These are phyloP conservation scores for Astrephomene gubernaculifera DNA, from an alignment of 139 green algal species.

Conservation along the genomic window DNA sequence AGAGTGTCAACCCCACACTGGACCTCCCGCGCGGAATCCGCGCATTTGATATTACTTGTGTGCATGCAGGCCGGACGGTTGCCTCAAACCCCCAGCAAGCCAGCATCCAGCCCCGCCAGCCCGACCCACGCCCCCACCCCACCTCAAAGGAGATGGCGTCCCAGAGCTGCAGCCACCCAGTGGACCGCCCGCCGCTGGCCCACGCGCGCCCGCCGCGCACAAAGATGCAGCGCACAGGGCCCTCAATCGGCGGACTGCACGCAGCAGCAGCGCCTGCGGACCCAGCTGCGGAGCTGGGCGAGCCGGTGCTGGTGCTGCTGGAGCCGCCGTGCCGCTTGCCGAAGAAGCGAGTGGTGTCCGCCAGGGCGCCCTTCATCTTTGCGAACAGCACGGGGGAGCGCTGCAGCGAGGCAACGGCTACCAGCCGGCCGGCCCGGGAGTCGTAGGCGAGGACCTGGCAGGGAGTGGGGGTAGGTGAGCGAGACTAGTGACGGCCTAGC, in stretches of 20 bases:
- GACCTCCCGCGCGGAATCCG: too few species aligned
- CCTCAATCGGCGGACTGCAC: too few species aligned
- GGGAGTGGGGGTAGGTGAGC: too few species aligned
- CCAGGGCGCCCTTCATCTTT: background rate
- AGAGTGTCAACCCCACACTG: too few species aligned
- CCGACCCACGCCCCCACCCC: background rate
- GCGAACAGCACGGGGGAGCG: conserved; percentile 14
- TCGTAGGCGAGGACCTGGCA: conserved; percentile 6
- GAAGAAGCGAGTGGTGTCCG: background rate
- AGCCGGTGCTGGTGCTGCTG: background rate
- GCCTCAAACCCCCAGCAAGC: too few species aligned
- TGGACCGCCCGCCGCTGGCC: conserved; percentile 49
- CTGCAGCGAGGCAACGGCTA: conserved; percentile 40
- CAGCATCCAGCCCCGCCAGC: background rate
- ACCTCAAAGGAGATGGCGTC: conserved; percentile 50
- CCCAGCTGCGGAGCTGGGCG: background rate
- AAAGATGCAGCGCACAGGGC: conserved; percentile 53
- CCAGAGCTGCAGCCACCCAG: conserved; percentile 59
- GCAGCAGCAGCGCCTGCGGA: too few species aligned
- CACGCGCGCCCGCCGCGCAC: conserved; percentile 50
- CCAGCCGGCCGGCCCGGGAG: background rate
- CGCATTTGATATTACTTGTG: too few species aligned
- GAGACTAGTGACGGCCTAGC: too few species aligned
- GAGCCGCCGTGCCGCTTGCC: conserved; percentile 22
- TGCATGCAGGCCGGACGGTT: too few species aligned